Evolutionary conservation across 2,329 filamentous ascomycete genomes (phyloP), one percentile per base, ranked within the genome.

Genomic region (Ophiocordyceps camponoti-floridani): DNA sequence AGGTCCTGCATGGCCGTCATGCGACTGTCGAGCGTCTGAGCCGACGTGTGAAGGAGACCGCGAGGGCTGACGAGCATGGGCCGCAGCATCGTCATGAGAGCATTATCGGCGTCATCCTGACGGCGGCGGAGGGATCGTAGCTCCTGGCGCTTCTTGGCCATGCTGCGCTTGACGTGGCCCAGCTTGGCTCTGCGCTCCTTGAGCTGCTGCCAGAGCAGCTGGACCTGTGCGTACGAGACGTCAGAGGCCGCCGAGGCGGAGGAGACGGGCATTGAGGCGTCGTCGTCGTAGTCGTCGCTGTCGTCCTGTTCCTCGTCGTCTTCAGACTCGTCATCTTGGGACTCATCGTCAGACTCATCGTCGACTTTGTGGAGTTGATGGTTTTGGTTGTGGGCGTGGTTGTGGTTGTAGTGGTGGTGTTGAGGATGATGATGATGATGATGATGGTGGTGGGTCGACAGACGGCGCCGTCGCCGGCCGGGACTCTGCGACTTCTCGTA

Each of bases 31-130:
- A 66, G 46, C 1, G 53, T 37, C 11, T 53, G 49, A 6, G 51
- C 43, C 1, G 56, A 49, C 13, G 53, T 47, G 8, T 50, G 47
- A 9, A 49, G 44, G 19, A 49, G 42, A 19, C 52, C 50, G 13
- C 48, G 47, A 18, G 52, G 54, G 42, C 51, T 56, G 18, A 63
- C 51, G 4, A 66, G 51, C 23, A 65, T 53, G 0, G 61, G 62
- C 4, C 64, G 56, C 18, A 66, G 48, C 14, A 61, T 49, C 27
- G 56, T 55, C 62, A 66, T 65, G 41, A 66, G 63, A 1, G 54
- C 54, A 48, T 66, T 65, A 43, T 66, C 64, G 6, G 61, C 56
- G 26, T 58, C 53, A 37, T 63, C 58, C 44, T 57, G 62, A 23
- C 48, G 50, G 16, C 50, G 56, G 1, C 63, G 58, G 16, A 62